A percentile compares a stretch with the other conserved stretches of the same genome.
These are phyloP conservation scores for Nicotiana otophora DNA, from an alignment of 257 asterid species.

Conservation along the genomic window DNA sequence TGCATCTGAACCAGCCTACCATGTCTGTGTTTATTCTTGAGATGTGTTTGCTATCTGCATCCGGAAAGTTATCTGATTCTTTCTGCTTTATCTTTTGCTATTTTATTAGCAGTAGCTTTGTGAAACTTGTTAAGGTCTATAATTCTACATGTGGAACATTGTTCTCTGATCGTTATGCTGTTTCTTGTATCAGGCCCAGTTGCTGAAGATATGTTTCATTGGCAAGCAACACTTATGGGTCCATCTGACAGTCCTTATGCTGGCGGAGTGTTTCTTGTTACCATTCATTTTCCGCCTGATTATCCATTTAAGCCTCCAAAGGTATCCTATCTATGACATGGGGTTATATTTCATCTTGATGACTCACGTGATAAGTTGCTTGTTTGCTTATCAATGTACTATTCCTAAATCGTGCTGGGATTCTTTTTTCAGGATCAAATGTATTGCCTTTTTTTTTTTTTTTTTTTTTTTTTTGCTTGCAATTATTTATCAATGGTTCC, in stretches of 20 bases:
- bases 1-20: not conserved
- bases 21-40: not conserved
- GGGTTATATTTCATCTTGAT: not conserved
- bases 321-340: slow-evolving; percentile 15
- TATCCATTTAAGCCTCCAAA: slow-evolving; percentile 43
- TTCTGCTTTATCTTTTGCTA: not conserved
- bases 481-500: not conserved
- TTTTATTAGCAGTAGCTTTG: not conserved
- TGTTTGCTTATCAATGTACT: not conserved
- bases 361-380: not conserved
- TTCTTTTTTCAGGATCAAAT: not conserved
- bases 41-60: not conserved
- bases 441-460: not conserved
- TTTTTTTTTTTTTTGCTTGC: not conserved
- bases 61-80: not conserved
- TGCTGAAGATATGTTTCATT: slow-evolving; percentile 44
- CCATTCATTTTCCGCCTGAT: slow-evolving; percentile 38
- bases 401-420: not conserved
- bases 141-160: not conserved
- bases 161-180: not conserved
- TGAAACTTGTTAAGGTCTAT: not conserved
- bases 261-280: slow-evolving; percentile 43
- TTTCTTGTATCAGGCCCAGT: slow-evolving; percentile 29
- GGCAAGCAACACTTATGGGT: slow-evolving; percentile 46
- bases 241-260: slow-evolving; percentile 42